These are phyloP conservation scores for Punctularia strigosozonata DNA, from an alignment of 768 basidiomycete species.

Conservation along the genomic window DNA sequence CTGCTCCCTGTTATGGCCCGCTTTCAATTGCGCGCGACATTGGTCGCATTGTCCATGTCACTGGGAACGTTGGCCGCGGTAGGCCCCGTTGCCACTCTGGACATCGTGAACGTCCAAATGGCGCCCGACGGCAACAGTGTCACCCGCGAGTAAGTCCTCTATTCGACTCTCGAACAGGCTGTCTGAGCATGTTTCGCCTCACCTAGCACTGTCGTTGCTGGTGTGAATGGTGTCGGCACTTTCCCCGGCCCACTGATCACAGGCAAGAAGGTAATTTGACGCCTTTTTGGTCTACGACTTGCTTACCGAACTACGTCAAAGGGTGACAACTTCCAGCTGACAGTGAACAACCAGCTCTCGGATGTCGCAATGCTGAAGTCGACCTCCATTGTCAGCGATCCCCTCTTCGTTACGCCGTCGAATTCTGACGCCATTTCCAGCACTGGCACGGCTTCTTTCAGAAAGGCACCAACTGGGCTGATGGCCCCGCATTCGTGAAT, in stretches of 20 bases:
- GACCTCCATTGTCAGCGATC: constrained; percentile 39
- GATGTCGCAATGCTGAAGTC: constrained; percentile 34
- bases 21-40: too few species aligned
- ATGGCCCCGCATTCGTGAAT: constrained; percentile 35
- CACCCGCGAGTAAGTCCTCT: constrained; percentile 1
- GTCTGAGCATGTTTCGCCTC: too few species aligned
- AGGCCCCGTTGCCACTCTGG: too few species aligned
- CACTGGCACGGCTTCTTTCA: constrained; percentile 40
- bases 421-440: constrained; percentile 3
- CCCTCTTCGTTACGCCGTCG: background rate
- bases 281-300: too few species aligned
- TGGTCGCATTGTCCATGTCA: too few species aligned
- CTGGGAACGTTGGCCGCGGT: too few species aligned
- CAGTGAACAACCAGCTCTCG: constrained; percentile 32
- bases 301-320: too few species aligned
- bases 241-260: constrained; percentile 38
- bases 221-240: too few species aligned
- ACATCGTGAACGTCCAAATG: constrained; percentile 12
- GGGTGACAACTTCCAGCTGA: constrained; percentile 28
- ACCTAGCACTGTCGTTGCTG: constrained; percentile 34
- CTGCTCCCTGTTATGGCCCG: too few species aligned
- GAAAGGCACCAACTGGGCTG: constrained; percentile 26
- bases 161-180: too few species aligned
- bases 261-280: too few species aligned
- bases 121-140: constrained; percentile 14